These are phyloP conservation scores for Colletotrichum sp. DNA, from an alignment of 2,329 filamentous ascomycete genomes.

Conservation along the genomic window DNA sequence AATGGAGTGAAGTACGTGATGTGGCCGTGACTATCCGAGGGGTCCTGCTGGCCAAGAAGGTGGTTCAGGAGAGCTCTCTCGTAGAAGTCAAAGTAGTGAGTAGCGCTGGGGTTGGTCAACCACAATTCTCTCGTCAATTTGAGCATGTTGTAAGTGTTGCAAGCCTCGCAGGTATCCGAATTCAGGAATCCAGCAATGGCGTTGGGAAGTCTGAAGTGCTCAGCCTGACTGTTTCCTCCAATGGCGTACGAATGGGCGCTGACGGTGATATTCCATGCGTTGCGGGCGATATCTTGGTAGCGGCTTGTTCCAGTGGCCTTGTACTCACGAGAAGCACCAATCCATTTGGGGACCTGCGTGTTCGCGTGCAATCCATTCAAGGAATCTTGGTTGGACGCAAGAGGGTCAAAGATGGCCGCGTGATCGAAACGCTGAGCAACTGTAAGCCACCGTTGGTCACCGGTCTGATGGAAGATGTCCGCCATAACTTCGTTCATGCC, in stretches of 20 bases:
- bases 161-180: conserved; percentile 54
- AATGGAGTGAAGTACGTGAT: conserved; percentile 59
- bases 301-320: conserved; percentile 47
- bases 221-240: conserved; percentile 57
- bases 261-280: conserved; percentile 54
- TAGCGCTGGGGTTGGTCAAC: conserved; percentile 41
- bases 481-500: conserved; percentile 59
- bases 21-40: conserved; percentile 47
- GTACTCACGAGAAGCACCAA: conserved; percentile 53
- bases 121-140: conserved; percentile 59
- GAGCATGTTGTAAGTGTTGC: conserved; percentile 63
- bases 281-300: conserved; percentile 53
- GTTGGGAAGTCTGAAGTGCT: conserved; percentile 54
- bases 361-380: conserved; percentile 57
- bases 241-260: conserved; percentile 55
- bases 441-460: conserved; percentile 49
- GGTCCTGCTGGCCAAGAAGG: conserved; percentile 53
- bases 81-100: conserved; percentile 58
- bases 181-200: conserved; percentile 48
- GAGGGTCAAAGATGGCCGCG: conserved; percentile 48
- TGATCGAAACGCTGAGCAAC: conserved; percentile 56
- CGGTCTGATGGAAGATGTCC: conserved; percentile 50
- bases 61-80: conserved; percentile 56
- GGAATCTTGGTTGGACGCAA: conserved; percentile 47
- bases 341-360: conserved; percentile 59